Base-by-base conservation (phyloP, 176 grass and related monocot genomes). In the Phoenix dactylifera region DNA sequence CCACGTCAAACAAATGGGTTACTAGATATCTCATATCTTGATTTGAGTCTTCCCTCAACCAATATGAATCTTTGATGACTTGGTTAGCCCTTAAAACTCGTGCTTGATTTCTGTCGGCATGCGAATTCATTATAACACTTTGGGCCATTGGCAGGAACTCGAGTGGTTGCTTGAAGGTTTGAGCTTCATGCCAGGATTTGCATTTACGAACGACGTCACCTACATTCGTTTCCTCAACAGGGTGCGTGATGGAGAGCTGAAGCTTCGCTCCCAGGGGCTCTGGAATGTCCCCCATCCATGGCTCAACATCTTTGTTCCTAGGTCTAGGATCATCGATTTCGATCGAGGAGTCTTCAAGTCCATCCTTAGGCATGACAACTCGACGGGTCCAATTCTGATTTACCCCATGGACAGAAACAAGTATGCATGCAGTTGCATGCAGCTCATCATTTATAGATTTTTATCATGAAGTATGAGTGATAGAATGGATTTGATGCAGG, bases 281-380 rank as follows among this genome's bases (percentile, higher is more conserved):
- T 75, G 66, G 74, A 60, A 70, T 25, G 52, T 77, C 25, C 74
- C 66, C 14, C 79, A 88, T 66, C 85, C 79, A 28, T 88, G 79
- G 79, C 71, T 88, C 49, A 81, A 83, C 52, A 26, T 88, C 15
- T 73, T 88, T 14, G 68, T 88, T 2, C 80, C 85, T 15, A 58
- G 25, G 17, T 88, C 80, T 0, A 63, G 73, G 56, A 66, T 88
- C 22, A 54, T 24, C 29, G 50, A 83, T 28, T 83, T 83, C 52
- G 18, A 65, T 53, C 14, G 52, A 14, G 70, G 50, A 7, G 57
- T 88, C 52, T 77, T 77, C 53, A 59, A 50, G 54, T 67, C 72
- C 48, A 62, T 88, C 67, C 73, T 83, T 22, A 26, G 56, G 14
- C 70, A 72, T 1, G 39, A 53, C 60, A 86, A 59, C n/a, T 71